Conservation (phyloP, 768 basidiomycete species). For the Termitomyces bulborhizus region DNA sequence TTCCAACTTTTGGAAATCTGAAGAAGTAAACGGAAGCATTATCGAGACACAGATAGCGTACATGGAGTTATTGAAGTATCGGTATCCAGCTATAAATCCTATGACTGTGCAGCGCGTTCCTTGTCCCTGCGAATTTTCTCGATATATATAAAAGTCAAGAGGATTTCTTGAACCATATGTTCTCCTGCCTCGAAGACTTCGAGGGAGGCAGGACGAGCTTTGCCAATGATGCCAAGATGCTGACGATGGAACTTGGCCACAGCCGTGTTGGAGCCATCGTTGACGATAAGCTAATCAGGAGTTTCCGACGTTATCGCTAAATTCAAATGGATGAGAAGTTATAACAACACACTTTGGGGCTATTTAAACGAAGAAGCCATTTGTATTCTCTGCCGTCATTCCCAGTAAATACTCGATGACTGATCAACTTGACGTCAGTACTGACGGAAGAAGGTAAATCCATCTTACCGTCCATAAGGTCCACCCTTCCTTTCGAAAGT, state of each 20-base stretch:
- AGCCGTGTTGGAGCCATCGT: constrained; percentile 3
- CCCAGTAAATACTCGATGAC: constrained; percentile 18
- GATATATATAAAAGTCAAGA: constrained; percentile 24
- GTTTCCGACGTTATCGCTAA: not conserved
- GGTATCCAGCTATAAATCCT: not conserved
- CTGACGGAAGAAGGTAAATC: not conserved
- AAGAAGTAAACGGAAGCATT: not conserved
- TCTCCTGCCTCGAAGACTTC: constrained; percentile 16
- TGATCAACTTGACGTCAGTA: not conserved
- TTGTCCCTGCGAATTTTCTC: constrained; percentile 20
- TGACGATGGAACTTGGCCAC: constrained; percentile 14
- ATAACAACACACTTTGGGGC: constrained; percentile 4
- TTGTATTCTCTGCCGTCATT: constrained; percentile 17
- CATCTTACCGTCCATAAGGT: constrained; percentile 12
- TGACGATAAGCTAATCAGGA: constrained; percentile 1
- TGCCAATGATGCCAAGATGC: constrained; percentile 11
- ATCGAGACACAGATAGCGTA: too few relatives aligned
- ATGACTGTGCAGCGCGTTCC: not conserved
- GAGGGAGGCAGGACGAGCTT: constrained; percentile 11
- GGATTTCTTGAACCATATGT: constrained; percentile 20
- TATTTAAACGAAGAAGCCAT: constrained; percentile 9
- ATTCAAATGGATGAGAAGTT: not conserved
- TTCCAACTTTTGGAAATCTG: not conserved
- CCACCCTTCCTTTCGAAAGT: constrained; percentile 19
- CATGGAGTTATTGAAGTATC: not conserved